These are phyloP conservation scores for Ampelocalamus luodianensis DNA, from an alignment of 176 grass and related monocot genomes.

Conservation along the genomic window DNA sequence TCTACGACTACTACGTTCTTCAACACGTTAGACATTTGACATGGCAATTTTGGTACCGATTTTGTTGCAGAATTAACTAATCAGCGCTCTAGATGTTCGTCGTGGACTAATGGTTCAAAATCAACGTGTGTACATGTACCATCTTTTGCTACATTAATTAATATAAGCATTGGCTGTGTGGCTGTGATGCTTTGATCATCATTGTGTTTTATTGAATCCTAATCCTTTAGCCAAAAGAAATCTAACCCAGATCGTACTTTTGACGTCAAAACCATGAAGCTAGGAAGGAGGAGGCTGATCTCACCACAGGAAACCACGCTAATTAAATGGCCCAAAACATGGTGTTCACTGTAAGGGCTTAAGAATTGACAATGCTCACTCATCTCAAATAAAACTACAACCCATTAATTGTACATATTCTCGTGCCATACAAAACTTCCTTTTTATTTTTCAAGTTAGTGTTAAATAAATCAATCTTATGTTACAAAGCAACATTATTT, in stretches of 20 bases:
- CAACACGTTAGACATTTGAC: not conserved
- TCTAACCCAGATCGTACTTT: not conserved
- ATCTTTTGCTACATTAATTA: not conserved
- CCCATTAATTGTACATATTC: not conserved
- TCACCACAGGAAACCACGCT: not conserved
- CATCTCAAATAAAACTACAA: not conserved
- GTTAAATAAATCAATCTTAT: not conserved
- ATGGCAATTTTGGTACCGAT: not conserved
- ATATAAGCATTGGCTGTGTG: not conserved
- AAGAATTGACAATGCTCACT: not conserved
- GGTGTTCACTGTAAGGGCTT: not conserved
- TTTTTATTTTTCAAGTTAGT: not conserved
- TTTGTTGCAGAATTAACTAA: not conserved
- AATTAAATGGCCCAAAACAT: not conserved
- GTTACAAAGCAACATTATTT: not conserved
- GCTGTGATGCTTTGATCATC: not conserved
- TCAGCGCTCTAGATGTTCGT: not conserved
- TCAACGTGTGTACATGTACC: not conserved
- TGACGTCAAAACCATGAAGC: not conserved
- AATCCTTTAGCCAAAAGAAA: not conserved
- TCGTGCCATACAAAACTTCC: not conserved
- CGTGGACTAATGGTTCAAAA: not conserved
- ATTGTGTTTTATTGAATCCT: not conserved
- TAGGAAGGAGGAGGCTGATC: not conserved
- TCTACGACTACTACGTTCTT: too few species aligned